Evolutionary conservation across 345 rosid genomes (phyloP), one percentile per base, ranked within the genome.

Genomic region (Hibiscus mutabilis): DNA sequence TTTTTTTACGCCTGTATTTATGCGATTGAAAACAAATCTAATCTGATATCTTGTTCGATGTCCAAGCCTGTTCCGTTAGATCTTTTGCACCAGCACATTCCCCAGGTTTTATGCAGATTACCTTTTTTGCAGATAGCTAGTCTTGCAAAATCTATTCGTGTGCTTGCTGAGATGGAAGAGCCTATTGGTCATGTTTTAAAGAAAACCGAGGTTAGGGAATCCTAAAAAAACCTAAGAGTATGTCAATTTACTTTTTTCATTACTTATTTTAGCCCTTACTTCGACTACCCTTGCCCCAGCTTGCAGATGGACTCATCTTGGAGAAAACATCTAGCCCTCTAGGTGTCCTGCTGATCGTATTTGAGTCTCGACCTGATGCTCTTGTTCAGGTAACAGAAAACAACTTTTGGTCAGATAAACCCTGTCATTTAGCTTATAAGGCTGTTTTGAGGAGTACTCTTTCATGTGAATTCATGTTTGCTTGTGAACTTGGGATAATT

Each of bases 301-400:
- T 89, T 56, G 88, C 95, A 40, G 88, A 89, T 79, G 89, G 89
- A 73, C 91, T 89, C 57, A 24, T 87, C 71, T 73, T 87, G 66
- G 95, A 87, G 81, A 84, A 87, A 84, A 87, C 90, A 46, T 83
- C 92, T 42, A 83, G 85, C 76, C 90, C 95, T 65, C 75, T 87
- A 66, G 95, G 91, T 46, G 95, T 87, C 64, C 86, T 89, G 69
- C 78, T 89, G 69, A 81, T 89, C 71, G 82, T 89, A 65, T 89
- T 89, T 73, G 95, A 87, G 83, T 82, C 92, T 77, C 91, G 91
- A 69, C 91, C 92, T 51, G 90, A 89, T 61, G 92, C 95, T 14
- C 82, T 89, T 25, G 90, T 89, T 42, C 92, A 87, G 95, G 95
- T 89, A 81, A 67, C 73, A 49, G 16, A 63, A 12, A 58, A 22